Evolutionary conservation across 2,329 filamentous ascomycete genomes (phyloP).

Genomic region (Aschersonia sp.): DNA sequence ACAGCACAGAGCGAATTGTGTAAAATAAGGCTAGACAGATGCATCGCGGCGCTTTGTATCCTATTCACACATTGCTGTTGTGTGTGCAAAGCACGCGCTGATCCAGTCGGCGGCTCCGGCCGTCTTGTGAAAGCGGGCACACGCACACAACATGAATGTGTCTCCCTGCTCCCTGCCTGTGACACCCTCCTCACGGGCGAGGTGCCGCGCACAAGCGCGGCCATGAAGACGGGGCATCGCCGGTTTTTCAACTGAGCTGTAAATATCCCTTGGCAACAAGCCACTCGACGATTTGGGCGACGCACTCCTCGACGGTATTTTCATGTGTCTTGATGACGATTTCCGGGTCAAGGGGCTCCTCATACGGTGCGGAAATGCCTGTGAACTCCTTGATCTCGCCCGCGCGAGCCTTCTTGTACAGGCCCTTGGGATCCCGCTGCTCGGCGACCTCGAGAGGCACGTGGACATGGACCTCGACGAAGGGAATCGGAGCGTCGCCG

Average conservation of each 20-base stretch:
- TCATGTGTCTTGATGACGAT: constrained; percentile 75
- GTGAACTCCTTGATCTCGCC: constrained; percentile 97
- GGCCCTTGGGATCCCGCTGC: constrained; percentile 88
- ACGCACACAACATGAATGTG: not conserved
- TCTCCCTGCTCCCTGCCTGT: not conserved
- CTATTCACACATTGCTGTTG: too few species aligned
- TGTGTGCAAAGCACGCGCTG: too few species aligned
- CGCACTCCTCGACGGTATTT: constrained; percentile 76
- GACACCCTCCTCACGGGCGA: not conserved
- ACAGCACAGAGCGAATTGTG: not conserved
- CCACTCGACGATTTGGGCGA: constrained; percentile 70
- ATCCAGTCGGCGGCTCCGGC: too few species aligned
- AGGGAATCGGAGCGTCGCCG: constrained; percentile 57
- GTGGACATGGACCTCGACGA: constrained; percentile 90
- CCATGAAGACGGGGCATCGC: not conserved
- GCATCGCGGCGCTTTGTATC: not conserved
- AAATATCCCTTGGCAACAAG: constrained; percentile 50
- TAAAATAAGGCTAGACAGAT: not conserved
- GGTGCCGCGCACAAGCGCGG: not conserved
- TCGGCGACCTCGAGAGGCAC: constrained; percentile 84
- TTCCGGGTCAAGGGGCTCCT: constrained; percentile 74
- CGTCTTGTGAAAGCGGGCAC: too few species aligned
- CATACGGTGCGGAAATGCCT: constrained; percentile 87
- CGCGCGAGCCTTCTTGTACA: constrained; percentile 92
- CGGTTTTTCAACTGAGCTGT: constrained; percentile 8